Percentiles rank a stretch among this genome's conserved stretches.
These are phyloP conservation scores for Sphaerobolus stellatus DNA, from an alignment of 1,284 basidiomycete species.

Conservation along the genomic window DNA sequence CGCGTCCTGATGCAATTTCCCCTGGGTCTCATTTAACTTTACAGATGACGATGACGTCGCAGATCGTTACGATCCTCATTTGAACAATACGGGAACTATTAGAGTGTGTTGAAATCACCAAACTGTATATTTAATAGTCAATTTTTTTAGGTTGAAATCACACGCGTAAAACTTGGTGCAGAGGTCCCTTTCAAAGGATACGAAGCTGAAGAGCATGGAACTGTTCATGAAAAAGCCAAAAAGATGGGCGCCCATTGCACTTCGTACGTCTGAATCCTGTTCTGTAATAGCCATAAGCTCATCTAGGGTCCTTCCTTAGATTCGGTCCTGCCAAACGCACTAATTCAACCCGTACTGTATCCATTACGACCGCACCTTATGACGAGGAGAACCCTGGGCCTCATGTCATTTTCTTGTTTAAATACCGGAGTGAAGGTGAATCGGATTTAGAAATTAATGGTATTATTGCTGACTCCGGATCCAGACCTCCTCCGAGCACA, in stretches of 20 bases:
- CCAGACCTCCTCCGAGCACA: too few relatives aligned
- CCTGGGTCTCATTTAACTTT: not conserved
- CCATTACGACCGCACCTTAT: conserved; percentile 18
- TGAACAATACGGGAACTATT: conserved; percentile 16
- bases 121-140: not conserved
- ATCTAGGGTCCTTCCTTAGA: conserved; percentile 8
- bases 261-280: conserved; percentile 12
- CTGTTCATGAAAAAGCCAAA: conserved; percentile 17
- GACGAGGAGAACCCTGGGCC: conserved; percentile 16
- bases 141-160: conserved; percentile 14
- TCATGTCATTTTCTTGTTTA: conserved; percentile 17
- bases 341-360: conserved; percentile 10
- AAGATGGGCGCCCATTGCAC: conserved; percentile 18
- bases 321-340: conserved; percentile 13
- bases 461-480: too few relatives aligned
- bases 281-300: not conserved
- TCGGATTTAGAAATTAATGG: too few relatives aligned
- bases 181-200: conserved; percentile 15
- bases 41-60: conserved; percentile 19
- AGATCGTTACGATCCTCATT: conserved; percentile 7
- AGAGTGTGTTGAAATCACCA: conserved; percentile 1
- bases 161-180: conserved; percentile 14
- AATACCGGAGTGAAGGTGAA: conserved; percentile 16
- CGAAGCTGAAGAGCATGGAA: conserved; percentile 14
- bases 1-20: not conserved